Base-by-base conservation (phyloP, 805 yeast genomes). In the Metschnikowia kunwiensis region DNA sequence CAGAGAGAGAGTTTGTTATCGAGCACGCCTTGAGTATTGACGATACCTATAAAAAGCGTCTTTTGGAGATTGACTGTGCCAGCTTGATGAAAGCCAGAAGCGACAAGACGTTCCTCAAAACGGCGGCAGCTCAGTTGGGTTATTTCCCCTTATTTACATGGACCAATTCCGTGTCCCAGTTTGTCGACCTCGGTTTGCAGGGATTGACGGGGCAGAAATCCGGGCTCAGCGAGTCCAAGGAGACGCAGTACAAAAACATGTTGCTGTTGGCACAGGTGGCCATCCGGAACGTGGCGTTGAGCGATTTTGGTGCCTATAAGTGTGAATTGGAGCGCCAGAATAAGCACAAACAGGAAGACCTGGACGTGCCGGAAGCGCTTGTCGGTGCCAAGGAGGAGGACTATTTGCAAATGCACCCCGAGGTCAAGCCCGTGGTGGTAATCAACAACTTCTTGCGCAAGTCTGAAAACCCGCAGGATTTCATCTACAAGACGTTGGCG, bases 111-210 rank as follows among this genome's bases (percentile, higher is more conserved):
- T 78, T 86, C 46, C 64, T 93, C 29, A 73, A 75, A 38, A 73
- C 74, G 34, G 74, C 86, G 13, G 87, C 97, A 0, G 65, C 63
- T 17, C 86, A 86, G 56, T 53, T 88, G 17, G 98, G 98, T 0
- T 93, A 93, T 59, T 86, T 77, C 67, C 98, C 98, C 1, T 81
- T 86, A 5, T 93, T 93, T 58, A 85, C 96, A 15, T 91, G 97
- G 96, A 64, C 89, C 42, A 86, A 86, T 57, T 76, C 83, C 2
- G 64, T 89, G 9, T 78, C 95, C 0, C 77, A 79, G 40, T 80
- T 88, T 41, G 64, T 86, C 30, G 98, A 93, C 61, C 69, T 93
- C 51, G 86, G 81, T 36, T 83, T 85, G 13, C 95, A 87, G 55
- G 91, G 97, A 39, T 58, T 91, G 27, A 87, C 95, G 1, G 98